These are phyloP conservation scores for Synchytrium microbalum DNA, from an alignment of 371 early-diverging fungal species.

Conservation along the genomic window DNA sequence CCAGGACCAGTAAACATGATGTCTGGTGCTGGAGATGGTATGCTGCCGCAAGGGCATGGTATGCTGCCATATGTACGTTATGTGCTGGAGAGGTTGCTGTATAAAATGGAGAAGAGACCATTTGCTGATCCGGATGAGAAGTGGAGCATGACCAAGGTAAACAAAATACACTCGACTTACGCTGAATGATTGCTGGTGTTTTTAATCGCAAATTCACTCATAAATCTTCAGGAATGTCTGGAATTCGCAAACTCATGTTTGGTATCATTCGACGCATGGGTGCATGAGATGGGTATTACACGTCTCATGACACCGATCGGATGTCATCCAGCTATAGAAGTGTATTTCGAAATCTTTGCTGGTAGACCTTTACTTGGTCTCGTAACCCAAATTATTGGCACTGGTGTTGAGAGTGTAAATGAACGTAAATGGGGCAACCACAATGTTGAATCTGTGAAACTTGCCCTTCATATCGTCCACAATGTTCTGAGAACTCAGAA, in stretches of 20 bases:
- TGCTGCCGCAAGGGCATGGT: constrained; percentile 40
- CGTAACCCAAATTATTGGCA: constrained; percentile 56
- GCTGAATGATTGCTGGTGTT: background rate
- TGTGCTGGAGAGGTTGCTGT: constrained; percentile 71
- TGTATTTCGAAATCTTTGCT: constrained; percentile 65
- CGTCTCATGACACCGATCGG: constrained; percentile 13
- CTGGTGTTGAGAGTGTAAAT: constrained; percentile 51
- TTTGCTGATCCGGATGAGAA: constrained; percentile 62
- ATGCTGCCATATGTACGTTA: constrained; percentile 71
- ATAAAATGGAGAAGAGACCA: constrained; percentile 55
- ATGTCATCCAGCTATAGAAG: constrained; percentile 78
- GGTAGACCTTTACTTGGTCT: constrained; percentile 61
- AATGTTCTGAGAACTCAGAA: constrained; percentile 58
- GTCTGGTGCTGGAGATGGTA: background rate
- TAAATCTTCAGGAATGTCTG: constrained; percentile 1
- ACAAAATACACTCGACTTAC: constrained; percentile 22
- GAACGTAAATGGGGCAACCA: background rate
- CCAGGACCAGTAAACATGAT: background rate
- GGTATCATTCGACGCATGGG: constrained; percentile 1
- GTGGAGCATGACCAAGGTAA: constrained; percentile 69
- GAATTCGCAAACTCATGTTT: background rate
- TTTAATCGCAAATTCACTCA: background rate
- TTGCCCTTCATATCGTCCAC: constrained; percentile 54
- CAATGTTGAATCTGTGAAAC: constrained; percentile 32
- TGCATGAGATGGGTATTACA: constrained; percentile 8